phyloP scores from a whole-genome alignment of 768 basidiomycete genomes.

The Lenzites betulinus region DNA sequence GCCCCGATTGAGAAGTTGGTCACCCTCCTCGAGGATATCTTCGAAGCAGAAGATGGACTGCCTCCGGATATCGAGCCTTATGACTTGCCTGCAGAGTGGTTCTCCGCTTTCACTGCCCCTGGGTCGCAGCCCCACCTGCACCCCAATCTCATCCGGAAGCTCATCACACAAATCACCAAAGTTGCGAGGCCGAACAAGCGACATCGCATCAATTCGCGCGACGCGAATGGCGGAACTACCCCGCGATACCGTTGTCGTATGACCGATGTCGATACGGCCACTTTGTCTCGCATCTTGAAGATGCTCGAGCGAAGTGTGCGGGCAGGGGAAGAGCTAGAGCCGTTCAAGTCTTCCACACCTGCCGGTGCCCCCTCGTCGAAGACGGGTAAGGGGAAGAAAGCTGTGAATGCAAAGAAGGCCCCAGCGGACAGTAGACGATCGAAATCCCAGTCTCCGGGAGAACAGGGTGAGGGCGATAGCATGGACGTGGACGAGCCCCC shows the following conservation, averaged over 20 bases:
- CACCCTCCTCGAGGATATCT: conserved; percentile 79
- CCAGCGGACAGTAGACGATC: conserved; percentile 40
- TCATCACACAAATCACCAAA: conserved; percentile 69
- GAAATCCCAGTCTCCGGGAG: conserved; percentile 46
- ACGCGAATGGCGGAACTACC: conserved; percentile 41
- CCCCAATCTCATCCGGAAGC: conserved; percentile 59
- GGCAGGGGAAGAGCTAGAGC: conserved; percentile 73
- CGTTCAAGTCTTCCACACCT: conserved; percentile 48
- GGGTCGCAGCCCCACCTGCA: conserved; percentile 61
- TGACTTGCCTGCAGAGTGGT: conserved; percentile 62
- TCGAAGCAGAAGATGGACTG: conserved; percentile 77
- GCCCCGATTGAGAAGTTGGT: conserved; percentile 76
- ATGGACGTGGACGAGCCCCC: conserved; percentile 27
- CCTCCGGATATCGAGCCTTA: conserved; percentile 53
- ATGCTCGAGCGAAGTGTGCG: conserved; percentile 79
- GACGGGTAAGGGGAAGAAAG: conserved; percentile 43
- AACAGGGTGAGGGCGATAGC: conserved; percentile 34
- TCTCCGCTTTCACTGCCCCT: conserved; percentile 62
- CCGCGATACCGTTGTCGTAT: conserved; percentile 58
- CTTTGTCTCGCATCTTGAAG: conserved; percentile 69
- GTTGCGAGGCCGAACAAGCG: conserved; percentile 70
- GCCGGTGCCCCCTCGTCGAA: conserved; percentile 21
- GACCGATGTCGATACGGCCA: conserved; percentile 63
- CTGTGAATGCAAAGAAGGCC: conserved; percentile 29
- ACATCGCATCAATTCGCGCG: conserved; percentile 48